Evolutionary conservation across 176 grass and related monocot genomes (phyloP).

Genomic region (Ananas comosus): DNA sequence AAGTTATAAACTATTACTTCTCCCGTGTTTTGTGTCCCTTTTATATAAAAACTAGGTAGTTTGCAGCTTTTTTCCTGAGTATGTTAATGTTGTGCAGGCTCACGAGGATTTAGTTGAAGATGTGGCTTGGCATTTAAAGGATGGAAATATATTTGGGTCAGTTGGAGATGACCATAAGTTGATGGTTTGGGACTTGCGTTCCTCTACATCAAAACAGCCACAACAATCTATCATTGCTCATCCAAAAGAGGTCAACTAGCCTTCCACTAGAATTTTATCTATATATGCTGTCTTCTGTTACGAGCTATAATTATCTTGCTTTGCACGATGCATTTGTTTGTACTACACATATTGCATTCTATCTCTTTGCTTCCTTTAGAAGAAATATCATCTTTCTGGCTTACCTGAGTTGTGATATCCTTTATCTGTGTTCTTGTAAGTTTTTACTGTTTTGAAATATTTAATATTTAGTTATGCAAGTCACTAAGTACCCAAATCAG

Average conservation of each 20-base stretch:
- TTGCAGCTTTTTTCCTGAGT: not conserved
- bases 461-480: no score
- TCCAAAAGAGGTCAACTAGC: constrained; percentile 52
- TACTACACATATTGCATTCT: not conserved
- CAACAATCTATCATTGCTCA: constrained; percentile 57
- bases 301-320: not conserved
- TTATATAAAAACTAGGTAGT: no score
- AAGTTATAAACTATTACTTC: no score
- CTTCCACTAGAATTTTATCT: constrained; percentile 11
- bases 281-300: constrained; percentile 1
- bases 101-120: constrained; percentile 82
- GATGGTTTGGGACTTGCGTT: constrained; percentile 91
- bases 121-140: constrained; percentile 82
- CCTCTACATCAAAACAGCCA: constrained; percentile 46
- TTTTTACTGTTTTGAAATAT: no score
- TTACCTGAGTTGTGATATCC: not conserved
- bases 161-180: constrained; percentile 91
- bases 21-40: no score
- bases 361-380: not conserved
- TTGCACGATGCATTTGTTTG: constrained; percentile 10
- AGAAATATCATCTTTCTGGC: not conserved
- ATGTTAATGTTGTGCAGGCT: constrained; percentile 38
- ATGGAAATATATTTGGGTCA: constrained; percentile 82
- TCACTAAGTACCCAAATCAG: no score
- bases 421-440: not conserved